Conservation (phyloP, 768 basidiomycete genomes). For the Macrolepiota fuliginosa region DNA sequence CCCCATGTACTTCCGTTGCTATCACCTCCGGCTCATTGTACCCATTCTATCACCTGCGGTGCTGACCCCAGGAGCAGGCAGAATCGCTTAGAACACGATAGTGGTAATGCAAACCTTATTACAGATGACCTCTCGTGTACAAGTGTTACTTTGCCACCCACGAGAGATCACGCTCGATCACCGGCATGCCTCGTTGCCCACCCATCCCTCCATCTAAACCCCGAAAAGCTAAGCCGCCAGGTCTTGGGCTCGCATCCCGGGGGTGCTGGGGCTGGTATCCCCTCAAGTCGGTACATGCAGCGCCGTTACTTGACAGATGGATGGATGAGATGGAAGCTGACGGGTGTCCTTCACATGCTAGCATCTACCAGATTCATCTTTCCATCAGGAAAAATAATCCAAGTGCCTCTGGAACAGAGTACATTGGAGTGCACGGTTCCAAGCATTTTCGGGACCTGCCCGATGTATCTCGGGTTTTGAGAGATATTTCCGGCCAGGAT, state of each 20-base stretch:
- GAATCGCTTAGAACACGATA: not conserved
- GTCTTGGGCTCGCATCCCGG: not conserved
- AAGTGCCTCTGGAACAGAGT: not conserved
- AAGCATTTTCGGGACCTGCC: not conserved
- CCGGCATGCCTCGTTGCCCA: not conserved
- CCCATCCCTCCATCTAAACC: slow-evolving; percentile 6
- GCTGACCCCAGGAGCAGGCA: not conserved
- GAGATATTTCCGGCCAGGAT: not conserved
- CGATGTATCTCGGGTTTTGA: not conserved
- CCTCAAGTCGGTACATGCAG: not conserved
- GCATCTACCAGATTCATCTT: not conserved
- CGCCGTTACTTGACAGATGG: not conserved
- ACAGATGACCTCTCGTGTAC: too few species aligned
- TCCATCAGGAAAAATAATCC: not conserved
- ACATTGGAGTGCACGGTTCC: not conserved
- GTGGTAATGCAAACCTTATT: not conserved
- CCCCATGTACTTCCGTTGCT: not conserved
- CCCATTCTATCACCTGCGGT: not conserved
- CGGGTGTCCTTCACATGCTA: not conserved
- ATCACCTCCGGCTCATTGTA: slow-evolving; percentile 3
- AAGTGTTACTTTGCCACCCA: not conserved
- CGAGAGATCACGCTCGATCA: slow-evolving; percentile 7
- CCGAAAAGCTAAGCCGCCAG: slow-evolving; percentile 1
- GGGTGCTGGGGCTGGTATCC: not conserved
- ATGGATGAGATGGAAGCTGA: not conserved